Base-by-base conservation (phyloP, 495 filamentous ascomycete species). In the Parmelia sp. region DNA sequence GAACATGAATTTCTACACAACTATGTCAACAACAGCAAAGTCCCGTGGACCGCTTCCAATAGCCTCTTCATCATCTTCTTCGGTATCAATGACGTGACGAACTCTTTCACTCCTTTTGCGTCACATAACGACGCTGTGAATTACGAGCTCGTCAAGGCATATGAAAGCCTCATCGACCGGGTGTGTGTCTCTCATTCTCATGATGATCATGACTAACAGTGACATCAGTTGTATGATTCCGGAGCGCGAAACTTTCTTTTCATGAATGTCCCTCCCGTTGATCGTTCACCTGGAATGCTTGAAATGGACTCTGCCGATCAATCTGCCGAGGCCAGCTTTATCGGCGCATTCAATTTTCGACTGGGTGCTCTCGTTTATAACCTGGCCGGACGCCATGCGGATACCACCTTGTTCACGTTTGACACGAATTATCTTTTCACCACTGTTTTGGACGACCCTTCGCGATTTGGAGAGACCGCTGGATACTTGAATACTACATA, bases 191-290 rank as follows among this genome's bases (percentile, higher is more conserved):
- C 23, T 17, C 1, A 14, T 31, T n/a, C 19, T 35, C 7, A 14
- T 39, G 14, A 19, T 14, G 6, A 44, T 15, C 11, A 27, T 23
- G 33, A 37, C 27, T 47, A 12, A 51, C 15, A 55, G 3, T 9
- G 21, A n/a, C n/a, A n/a, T n/a, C 56, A 86, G 62, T 70, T 89
- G 21, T 90, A 90, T 70, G 60, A 70, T 31, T 78, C 78, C 25
- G 90, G 90, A 0, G 89, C 84, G 9, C 82, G 88, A 58, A 90
- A 88, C 65, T 92, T 92, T 71, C 74, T 88, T n/a, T 82, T 92
- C 70, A 62, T 92, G 64, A 86, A 85, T 61, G 88, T 91, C 4
- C 90, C 90, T 0, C 85, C 90, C 4, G 79, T 88, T n/a, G 77
- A 90, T 44, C 83, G 85, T 15, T 63, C 67, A 14, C 69, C 69